Conservation (phyloP, 805 yeast species). For the Candida maltosa region DNA sequence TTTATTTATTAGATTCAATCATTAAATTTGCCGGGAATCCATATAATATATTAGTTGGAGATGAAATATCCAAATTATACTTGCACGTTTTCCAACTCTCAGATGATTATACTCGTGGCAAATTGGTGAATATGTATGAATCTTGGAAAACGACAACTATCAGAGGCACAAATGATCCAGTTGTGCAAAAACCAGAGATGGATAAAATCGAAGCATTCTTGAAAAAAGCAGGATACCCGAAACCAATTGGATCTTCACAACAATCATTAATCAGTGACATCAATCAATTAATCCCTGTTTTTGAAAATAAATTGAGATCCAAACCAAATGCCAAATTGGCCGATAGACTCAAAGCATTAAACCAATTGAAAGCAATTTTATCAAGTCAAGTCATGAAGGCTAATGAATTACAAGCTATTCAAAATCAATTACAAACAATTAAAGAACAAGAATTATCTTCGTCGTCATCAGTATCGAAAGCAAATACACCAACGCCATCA, state of each 20-base stretch:
- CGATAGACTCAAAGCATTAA: slow-evolving; percentile 43
- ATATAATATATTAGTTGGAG: slow-evolving; percentile 74
- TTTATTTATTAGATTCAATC: slow-evolving; percentile 86
- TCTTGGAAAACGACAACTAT: slow-evolving; percentile 80
- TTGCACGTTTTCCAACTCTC: slow-evolving; percentile 77
- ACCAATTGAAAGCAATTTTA: slow-evolving; percentile 40
- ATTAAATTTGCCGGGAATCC: slow-evolving; percentile 90
- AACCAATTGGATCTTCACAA: background rate
- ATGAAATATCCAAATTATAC: slow-evolving; percentile 65
- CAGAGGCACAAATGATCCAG: slow-evolving; percentile 55
- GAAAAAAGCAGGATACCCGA: slow-evolving; percentile 25
- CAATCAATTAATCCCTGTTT: slow-evolving; percentile 37
- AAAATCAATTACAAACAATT: slow-evolving; percentile 33
- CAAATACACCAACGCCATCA: slow-evolving; percentile 6
- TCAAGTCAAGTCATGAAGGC: slow-evolving; percentile 31
- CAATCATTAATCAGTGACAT: slow-evolving; percentile 28
- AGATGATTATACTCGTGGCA: slow-evolving; percentile 68
- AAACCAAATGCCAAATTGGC: slow-evolving; percentile 43
- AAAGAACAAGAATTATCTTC: slow-evolving; percentile 26
- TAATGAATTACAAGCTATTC: slow-evolving; percentile 35
- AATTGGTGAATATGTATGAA: slow-evolving; percentile 72
- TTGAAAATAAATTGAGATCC: slow-evolving; percentile 34
- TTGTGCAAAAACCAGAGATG: slow-evolving; percentile 71
- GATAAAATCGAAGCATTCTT: slow-evolving; percentile 73
- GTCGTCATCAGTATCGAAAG: too few species aligned